These are phyloP conservation scores for Globisporangium middletonii DNA, from an alignment of 352 stramenopile genomes.

Conservation along the genomic window DNA sequence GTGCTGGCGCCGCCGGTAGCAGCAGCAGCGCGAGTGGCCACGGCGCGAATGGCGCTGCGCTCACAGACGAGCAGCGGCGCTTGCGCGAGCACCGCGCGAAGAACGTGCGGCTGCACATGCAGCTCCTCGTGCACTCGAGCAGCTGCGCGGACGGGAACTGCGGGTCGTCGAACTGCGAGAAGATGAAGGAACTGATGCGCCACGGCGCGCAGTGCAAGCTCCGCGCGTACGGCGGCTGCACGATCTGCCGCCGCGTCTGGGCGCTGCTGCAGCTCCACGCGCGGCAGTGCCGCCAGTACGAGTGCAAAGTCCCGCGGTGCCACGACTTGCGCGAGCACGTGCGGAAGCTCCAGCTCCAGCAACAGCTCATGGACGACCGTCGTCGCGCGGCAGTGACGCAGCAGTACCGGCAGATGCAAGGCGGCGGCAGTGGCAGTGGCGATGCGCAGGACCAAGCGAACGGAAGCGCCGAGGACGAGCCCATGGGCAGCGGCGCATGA, in stretches of 20 bases:
- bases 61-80: conserved; percentile 63
- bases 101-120: conserved; percentile 97
- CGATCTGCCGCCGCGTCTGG: conserved; percentile 96
- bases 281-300: conserved; percentile 91
- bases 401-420: conserved; percentile 83
- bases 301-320: conserved; percentile 95
- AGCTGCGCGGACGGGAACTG: conserved; percentile 91
- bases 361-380: conserved; percentile 97
- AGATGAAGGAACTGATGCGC: conserved; percentile 98
- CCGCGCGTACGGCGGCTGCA: conserved; percentile 90
- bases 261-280: conserved; percentile 96
- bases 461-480: conserved; percentile 24
- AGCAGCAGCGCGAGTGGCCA: conserved; percentile 8
- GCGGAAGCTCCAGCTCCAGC: conserved; percentile 94
- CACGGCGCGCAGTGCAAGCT: conserved; percentile 94
- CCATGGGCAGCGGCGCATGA: conserved; percentile 15
- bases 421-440: conserved; percentile 2
- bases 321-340: conserved; percentile 94
- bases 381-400: conserved; percentile 86
- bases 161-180: conserved; percentile 95
- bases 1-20: conserved; percentile 22
- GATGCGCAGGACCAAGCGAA: conserved; percentile 4
- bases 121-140: conserved; percentile 95
- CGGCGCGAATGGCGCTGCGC: conserved; percentile 14
- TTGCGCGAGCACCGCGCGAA: conserved; percentile 86